A percentile compares a stretch with the other conserved stretches of the same genome.
Evolutionary conservation across 352 stramenopile species (phyloP).

Genomic region (Sclerospora graminicola): DNA sequence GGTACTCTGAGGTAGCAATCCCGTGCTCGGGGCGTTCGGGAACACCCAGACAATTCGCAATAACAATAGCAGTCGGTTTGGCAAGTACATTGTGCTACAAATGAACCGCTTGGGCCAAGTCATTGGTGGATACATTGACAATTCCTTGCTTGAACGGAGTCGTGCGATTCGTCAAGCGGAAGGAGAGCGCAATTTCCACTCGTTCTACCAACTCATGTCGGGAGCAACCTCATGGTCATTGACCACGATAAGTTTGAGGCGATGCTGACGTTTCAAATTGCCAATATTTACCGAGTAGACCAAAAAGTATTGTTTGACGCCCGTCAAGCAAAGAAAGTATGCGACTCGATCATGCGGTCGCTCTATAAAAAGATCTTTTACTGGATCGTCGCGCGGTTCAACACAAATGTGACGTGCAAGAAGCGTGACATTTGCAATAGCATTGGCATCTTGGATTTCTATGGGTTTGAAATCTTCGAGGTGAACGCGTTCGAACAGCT

Average conservation of each 20-base stretch:
- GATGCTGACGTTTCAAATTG: constrained; percentile 64
- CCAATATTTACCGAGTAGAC: constrained; percentile 73
- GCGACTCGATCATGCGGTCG: constrained; percentile 75
- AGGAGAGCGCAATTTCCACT: constrained; percentile 90
- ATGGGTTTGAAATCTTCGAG: constrained; percentile 88
- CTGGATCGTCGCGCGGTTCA: constrained; percentile 81
- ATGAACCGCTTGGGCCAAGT: constrained; percentile 74
- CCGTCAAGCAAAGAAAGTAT: constrained; percentile 72
- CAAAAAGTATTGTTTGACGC: constrained; percentile 69
- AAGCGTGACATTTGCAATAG: constrained; percentile 53
- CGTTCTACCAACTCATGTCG: constrained; percentile 89
- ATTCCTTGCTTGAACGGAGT: constrained; percentile 88
- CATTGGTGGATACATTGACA: constrained; percentile 74
- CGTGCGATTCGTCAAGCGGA: constrained; percentile 80
- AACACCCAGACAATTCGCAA: constrained; percentile 84
- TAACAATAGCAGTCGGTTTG: too few species aligned
- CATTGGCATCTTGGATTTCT: constrained; percentile 87
- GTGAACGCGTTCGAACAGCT: constrained; percentile 88
- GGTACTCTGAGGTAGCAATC: constrained; percentile 71
- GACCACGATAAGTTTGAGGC: constrained; percentile 49
- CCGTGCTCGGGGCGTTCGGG: constrained; percentile 76
- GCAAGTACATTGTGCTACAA: constrained; percentile 81
- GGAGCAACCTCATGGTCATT: constrained; percentile 61
- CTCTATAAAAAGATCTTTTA: constrained; percentile 88
- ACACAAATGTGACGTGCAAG: constrained; percentile 69